Base-by-base conservation (phyloP, 2,329 filamentous ascomycete genomes). In the Periconia digitata region DNA sequence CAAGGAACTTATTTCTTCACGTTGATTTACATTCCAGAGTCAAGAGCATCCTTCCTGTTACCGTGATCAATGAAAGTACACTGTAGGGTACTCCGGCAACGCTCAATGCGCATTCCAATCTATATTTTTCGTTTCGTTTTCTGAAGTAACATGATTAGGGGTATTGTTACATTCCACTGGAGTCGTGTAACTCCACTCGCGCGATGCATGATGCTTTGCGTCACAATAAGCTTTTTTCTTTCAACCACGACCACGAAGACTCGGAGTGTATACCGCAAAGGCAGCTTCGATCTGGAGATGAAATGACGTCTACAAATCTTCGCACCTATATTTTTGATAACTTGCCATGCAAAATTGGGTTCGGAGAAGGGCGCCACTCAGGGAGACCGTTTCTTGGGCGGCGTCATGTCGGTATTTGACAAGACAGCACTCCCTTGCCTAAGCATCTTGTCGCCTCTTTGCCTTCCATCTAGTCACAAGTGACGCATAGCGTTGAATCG, bases 341-440 rank as follows among this genome's bases (percentile, higher is more conserved):
- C 51, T 32, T 32, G 27, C 4, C 27, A 12, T 32, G 5, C 4
- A 32, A 32, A 5, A 32, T 32, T 32, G n/a, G 3, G 27, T 15
- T 15, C 24, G 24, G 27, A 15, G 10, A 12, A 32, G 27, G n/a
- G 27, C 27, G 27, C 27, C 4, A 32, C 27, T 32, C 27, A 4
- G n/a, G 27, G 10, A 32, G 27, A 32, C 10, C 10, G 27, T 32
- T 32, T 12, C 27, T 32, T 12, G 5, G 27, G 27, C 10, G 4
- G 27, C n/a, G 10, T 15, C 12, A 12, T 32, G 27, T 15, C 27
- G 12, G 27, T 15, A 32, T 32, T 32, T 64, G 60, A 64, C 61
- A 66, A 57, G 61, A 62, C 56, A 22, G 47, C 54, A 46, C 55
- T 62, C 62, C 66, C 64, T 68, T 67, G 60, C 63, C 53, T 59